Conservation (phyloP, 495 filamentous ascomycete species). For the Aspergillus taichungensis region DNA sequence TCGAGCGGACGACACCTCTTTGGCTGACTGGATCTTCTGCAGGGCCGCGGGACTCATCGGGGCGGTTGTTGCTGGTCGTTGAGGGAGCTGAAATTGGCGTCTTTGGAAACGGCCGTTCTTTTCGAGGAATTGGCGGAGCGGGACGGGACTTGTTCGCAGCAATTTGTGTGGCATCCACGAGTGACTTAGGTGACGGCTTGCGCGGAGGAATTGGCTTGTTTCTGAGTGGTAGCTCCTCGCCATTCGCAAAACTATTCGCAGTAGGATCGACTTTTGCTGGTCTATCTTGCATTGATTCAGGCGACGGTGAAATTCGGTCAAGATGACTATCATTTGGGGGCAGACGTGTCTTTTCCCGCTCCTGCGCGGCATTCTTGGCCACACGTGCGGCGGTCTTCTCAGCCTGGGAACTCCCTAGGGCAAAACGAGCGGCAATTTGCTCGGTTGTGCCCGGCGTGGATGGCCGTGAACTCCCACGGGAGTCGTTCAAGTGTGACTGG, state of each 20-base stretch:
- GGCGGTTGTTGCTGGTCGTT: neutral
- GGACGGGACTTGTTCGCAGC: constrained; percentile 11
- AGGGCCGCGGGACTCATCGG: neutral
- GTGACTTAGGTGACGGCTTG: constrained; percentile 2
- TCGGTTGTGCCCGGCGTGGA: constrained; percentile 19
- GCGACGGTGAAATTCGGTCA: constrained; percentile 2
- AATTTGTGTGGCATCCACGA: constrained; percentile 2
- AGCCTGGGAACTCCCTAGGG: constrained; percentile 22
- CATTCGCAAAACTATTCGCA: constrained; percentile 1
- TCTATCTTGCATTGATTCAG: constrained; percentile 6
- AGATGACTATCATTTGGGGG: neutral
- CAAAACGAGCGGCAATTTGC: constrained; percentile 30
- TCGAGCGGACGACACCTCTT: constrained; percentile 12
- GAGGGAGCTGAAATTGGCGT: neutral
- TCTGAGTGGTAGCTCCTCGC: neutral
- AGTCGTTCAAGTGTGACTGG: constrained; percentile 10
- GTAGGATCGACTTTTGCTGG: neutral
- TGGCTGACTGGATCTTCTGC: neutral
- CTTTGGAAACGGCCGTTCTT: neutral
- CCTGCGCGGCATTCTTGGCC: neutral
- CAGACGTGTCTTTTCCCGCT: neutral
- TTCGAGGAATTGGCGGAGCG: constrained; percentile 10
- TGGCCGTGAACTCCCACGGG: constrained; percentile 3
- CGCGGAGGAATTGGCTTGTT: constrained; percentile 2
- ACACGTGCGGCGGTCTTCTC: constrained; percentile 3